Conservation (phyloP, 495 filamentous ascomycete species). For the Xylaria scruposa region DNA sequence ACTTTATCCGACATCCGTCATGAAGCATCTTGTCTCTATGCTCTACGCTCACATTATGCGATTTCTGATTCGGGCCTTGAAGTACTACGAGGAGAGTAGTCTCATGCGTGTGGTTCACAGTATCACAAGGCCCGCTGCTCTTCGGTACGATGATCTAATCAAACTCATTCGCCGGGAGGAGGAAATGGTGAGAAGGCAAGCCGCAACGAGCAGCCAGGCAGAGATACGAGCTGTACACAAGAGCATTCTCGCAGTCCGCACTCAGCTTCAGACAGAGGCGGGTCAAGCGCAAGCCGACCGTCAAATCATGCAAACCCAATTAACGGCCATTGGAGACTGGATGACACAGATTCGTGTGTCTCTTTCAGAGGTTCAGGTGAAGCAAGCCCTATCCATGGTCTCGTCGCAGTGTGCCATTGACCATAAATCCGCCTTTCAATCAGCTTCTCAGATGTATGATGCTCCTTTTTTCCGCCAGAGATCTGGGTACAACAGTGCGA, state of each 20-base stretch:
- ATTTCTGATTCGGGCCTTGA: constrained; percentile 29
- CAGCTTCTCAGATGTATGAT: neutral
- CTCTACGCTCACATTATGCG: constrained; percentile 18
- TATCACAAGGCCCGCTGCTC: constrained; percentile 16
- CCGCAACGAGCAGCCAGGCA: neutral
- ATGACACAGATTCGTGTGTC: neutral
- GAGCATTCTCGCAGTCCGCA: neutral
- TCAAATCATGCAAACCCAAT: neutral
- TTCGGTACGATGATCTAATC: neutral
- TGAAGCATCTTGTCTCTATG: neutral
- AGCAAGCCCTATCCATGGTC: neutral
- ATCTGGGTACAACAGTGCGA: neutral
- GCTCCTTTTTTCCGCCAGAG: neutral
- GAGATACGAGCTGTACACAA: neutral
- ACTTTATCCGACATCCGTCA: constrained; percentile 16
- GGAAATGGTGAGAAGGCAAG: neutral
- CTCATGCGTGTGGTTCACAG: constrained; percentile 5
- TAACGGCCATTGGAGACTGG: neutral
- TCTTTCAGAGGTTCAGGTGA: neutral
- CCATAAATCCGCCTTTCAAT: neutral
- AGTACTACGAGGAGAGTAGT: constrained; percentile 43
- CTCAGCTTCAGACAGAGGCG: neutral
- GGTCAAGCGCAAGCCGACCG: neutral
- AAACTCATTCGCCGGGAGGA: neutral
- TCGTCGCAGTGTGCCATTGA: neutral